phyloP scores from a whole-genome alignment of 2,329 filamentous ascomycete species.

The Fusarium xyrophilum region DNA sequence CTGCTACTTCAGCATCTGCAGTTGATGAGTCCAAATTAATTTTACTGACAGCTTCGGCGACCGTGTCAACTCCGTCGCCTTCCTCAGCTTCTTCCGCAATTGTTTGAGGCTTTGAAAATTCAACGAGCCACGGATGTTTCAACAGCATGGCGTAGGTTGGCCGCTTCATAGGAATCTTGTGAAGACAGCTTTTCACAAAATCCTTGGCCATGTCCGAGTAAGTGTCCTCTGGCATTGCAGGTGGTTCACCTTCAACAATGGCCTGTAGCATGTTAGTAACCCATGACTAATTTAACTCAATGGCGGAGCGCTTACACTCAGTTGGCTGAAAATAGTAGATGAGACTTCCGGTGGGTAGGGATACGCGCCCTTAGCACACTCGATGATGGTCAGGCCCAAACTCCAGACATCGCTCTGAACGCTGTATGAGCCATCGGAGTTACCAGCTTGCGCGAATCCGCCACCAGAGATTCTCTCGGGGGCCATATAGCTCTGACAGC shows the following conservation, averaged over 20 bases:
- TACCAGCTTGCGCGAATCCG: constrained; percentile 73
- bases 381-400: constrained; percentile 90
- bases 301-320: constrained; percentile 74
- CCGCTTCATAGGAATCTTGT: constrained; percentile 90
- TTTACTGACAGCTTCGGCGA: constrained; percentile 54
- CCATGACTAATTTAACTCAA: neutral
- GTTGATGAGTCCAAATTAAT: constrained; percentile 51
- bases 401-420: constrained; percentile 99
- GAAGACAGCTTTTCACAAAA: constrained; percentile 88
- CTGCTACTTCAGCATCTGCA: constrained; percentile 81
- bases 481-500: constrained; percentile 99
- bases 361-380: constrained; percentile 93
- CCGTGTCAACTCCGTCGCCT: constrained; percentile 55
- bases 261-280: constrained; percentile 64
- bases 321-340: constrained; percentile 96
- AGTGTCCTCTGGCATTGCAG: constrained; percentile 77
- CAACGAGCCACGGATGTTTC: constrained; percentile 85
- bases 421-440: constrained; percentile 85
- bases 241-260: constrained; percentile 96
- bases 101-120: constrained; percentile 76
- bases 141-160: constrained; percentile 93
- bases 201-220: constrained; percentile 83
- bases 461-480: constrained; percentile 93
- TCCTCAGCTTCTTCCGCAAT: constrained; percentile 75
- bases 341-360: constrained; percentile 97